These are phyloP conservation scores for Pythium guiyangense DNA, from an alignment of 352 stramenopile species.

Conservation along the genomic window DNA sequence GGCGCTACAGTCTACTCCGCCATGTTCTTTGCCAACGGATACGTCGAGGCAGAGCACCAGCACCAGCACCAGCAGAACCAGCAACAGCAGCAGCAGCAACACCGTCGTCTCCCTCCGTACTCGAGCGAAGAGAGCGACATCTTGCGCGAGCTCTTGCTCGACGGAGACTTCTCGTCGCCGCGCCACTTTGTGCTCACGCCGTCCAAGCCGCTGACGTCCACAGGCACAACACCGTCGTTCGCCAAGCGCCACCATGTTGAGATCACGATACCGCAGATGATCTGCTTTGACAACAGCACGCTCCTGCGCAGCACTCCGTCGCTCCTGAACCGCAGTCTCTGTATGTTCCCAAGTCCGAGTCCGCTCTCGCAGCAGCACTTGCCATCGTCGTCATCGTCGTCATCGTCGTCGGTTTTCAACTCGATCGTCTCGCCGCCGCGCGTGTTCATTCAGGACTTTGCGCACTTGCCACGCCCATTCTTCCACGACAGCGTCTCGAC, in stretches of 20 bases:
- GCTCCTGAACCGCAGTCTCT: conserved; percentile 40
- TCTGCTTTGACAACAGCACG: conserved; percentile 63
- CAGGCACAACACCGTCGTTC: conserved; percentile 15
- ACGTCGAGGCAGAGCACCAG: conserved; percentile 45
- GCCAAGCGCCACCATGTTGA: conserved; percentile 62
- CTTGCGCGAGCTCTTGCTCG: conserved; percentile 64
- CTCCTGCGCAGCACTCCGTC: conserved; percentile 53
- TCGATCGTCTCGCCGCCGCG: conserved; percentile 68
- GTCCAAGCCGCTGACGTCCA: conserved; percentile 31
- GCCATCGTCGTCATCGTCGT: background rate
- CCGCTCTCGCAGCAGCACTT: conserved; percentile 24
- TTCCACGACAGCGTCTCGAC: conserved; percentile 39
- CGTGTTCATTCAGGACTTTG: conserved; percentile 78
- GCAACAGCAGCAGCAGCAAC: conserved; percentile 8
- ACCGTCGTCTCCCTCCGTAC: conserved; percentile 33
- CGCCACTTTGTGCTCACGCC: conserved; percentile 42
- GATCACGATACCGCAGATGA: conserved; percentile 69
- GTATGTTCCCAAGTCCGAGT: conserved; percentile 28
- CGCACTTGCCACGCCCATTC: conserved; percentile 51
- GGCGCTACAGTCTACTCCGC: conserved; percentile 5
- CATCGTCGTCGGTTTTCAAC: conserved; percentile 43
- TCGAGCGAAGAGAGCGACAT: conserved; percentile 69
- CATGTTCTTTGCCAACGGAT: conserved; percentile 77
- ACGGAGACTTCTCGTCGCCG: conserved; percentile 64
- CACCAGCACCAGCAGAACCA: conserved; percentile 6